Evolutionary conservation across 108 stramenopile genomes (phyloP).

Genomic region (Parietichytrium sp.): DNA sequence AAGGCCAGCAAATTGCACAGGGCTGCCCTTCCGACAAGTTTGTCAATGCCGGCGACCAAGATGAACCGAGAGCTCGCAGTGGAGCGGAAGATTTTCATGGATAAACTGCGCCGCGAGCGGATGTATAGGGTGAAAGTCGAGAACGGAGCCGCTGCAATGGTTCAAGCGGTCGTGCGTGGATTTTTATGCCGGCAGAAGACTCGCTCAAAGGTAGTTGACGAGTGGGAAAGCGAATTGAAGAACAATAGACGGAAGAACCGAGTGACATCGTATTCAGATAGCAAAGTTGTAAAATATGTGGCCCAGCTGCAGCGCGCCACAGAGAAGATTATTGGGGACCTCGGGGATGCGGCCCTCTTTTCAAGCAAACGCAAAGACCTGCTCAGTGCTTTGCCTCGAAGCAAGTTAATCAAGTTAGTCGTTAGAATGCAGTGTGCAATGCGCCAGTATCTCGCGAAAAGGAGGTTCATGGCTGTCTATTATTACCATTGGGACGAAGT

Average conservation of each 20-base stretch:
- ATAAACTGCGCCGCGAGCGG: not conserved
- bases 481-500: not conserved
- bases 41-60: constrained; percentile 18
- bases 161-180: constrained; percentile 20
- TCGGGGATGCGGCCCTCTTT: too few species aligned
- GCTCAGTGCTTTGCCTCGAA: too few species aligned
- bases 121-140: not conserved
- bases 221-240: too few species aligned
- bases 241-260: too few species aligned
- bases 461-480: not conserved
- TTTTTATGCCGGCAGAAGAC: not conserved
- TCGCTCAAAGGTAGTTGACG: not conserved
- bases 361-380: too few species aligned
- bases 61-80: constrained; percentile 30
- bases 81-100: constrained; percentile 25
- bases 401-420: too few species aligned
- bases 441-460: not conserved
- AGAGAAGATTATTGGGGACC: too few species aligned
- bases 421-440: not conserved
- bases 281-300: too few species aligned
- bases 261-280: too few species aligned
- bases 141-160: not conserved
- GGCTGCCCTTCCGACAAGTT: not conserved
- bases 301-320: too few species aligned
- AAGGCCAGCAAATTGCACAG: not conserved